Base-by-base conservation (phyloP, 208 protist genomes). In the Leishmania arabica region DNA sequence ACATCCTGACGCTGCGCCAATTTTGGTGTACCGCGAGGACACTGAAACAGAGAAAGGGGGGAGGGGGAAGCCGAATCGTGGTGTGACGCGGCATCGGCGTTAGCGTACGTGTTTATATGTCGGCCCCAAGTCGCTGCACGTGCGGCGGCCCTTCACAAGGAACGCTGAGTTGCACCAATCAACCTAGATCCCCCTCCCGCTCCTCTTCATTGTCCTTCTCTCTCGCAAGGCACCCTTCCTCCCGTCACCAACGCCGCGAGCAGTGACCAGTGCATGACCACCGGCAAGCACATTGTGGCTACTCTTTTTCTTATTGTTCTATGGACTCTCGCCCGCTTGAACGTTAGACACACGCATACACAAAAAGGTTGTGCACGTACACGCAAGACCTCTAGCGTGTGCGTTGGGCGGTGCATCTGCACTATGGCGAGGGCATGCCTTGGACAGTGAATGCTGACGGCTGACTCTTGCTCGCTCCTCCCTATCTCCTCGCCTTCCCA, bases 71-170 rank as follows among this genome's bases (percentile, higher is more conserved):
- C 42, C 40, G 17, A 53, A 34, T 27, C 31, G 45, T n/a, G 68
- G 45, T 53, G 40, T 53, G 37, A 47, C 21, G 0, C 65, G 4
- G 71, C 51, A 45, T 76, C 11, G n/a, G 34, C 53, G n/a, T 34
- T 15, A 60, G 71, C 11, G 47, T 78, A 7, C 27, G 79, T 78
- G 17, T 54, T 13, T 56, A 13, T 56, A 78, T 56, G 71, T 72
- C 9, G 47, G 6, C 31, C 7, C 5, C 62, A 27, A 15, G 62
- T 40, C 13, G 9, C 13, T 42, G 31, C 62, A 68, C 31, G 11
- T 68, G 62, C 27, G 62, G 62, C 13, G 31, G 62, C 11, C 34
- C 11, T 19, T 69, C 31, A 1, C 64, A 69, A 69, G 27, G 13
- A 69, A 7, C 31, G 64, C 31, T 42, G 31, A 42, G 64, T 7